A percentile compares a stretch with the other conserved stretches of the same genome.
These are phyloP conservation scores for Fusarium penzigii DNA, from an alignment of 2,329 filamentous ascomycete genomes.

Conservation along the genomic window DNA sequence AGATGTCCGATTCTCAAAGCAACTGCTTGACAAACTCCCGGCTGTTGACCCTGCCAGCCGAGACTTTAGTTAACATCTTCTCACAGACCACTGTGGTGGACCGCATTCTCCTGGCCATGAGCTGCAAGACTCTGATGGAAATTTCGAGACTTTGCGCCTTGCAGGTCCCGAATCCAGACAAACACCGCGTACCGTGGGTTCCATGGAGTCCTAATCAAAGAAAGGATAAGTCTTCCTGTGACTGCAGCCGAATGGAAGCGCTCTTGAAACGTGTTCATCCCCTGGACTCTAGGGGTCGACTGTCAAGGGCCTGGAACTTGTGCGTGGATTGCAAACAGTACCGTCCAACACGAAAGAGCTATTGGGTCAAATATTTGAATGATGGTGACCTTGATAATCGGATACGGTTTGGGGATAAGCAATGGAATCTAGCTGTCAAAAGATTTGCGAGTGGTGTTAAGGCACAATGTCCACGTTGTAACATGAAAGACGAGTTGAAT, in stretches of 20 bases:
- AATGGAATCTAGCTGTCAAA: conserved; percentile 11
- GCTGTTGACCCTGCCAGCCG: conserved; percentile 26
- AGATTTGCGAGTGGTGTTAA: conserved; percentile 17
- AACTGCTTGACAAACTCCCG: neutral
- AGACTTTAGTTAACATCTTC: conserved; percentile 29
- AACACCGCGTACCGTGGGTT: conserved; percentile 11
- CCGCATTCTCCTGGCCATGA: conserved; percentile 18
- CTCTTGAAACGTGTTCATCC: conserved; percentile 19
- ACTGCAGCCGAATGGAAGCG: conserved; percentile 12
- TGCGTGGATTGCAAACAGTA: conserved; percentile 26
- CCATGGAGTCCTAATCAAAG: neutral
- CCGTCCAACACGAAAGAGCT: conserved; percentile 20
- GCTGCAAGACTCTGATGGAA: conserved; percentile 24
- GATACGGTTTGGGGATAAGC: conserved; percentile 5
- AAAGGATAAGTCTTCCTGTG: conserved; percentile 1
- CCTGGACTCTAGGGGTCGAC: conserved; percentile 12
- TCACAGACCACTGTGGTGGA: conserved; percentile 11
- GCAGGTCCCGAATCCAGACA: conserved; percentile 13
- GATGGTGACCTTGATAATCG: conserved; percentile 2
- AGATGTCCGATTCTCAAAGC: no score
- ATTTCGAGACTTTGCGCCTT: conserved; percentile 17
- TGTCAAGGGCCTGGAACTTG: conserved; percentile 17
- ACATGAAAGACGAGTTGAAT: conserved; percentile 2
- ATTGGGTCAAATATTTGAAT: conserved; percentile 15
- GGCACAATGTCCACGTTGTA: conserved; percentile 25